Base-by-base conservation (phyloP, 768 basidiomycete genomes). In the Cyathus striatus region DNA sequence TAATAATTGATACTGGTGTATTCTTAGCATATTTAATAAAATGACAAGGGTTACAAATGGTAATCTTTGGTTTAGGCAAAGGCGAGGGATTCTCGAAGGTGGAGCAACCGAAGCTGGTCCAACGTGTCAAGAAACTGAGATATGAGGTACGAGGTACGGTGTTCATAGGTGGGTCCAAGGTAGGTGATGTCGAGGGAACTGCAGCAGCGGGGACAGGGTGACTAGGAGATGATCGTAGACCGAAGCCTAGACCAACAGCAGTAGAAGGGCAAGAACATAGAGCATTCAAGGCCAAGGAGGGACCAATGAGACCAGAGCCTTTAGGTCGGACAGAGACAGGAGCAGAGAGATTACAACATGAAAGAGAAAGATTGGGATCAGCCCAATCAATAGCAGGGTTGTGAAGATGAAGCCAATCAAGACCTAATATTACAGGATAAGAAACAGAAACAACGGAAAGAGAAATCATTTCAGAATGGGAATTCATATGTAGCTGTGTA, bases 301-400 rank as follows among this genome's bases (percentile, higher is more conserved):
- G 46, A 24, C 39, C 26, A 25, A 34, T 45, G 44, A 58, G 59
- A 59, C 59, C 43, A 37, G 34, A 56, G 55, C 61, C 57, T 59
- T 23, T 45, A 17, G 41, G 52, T n/a, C 25, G 53, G 40, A 47
- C 49, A 10, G 17, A 39, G 45, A 47, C 25, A 44, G 48, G 54
- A 33, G n/a, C 48, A 51, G 43, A 55, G 50, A 48, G 32, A 48
- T 53, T 43, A 44, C 58, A 60, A 54, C 60, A 58, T 21, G 46
- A 44, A 18, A 58, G 49, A 16, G 57, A 46, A 32, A 62, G 43
- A 23, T 51, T 23, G 2, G 49, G 43, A n/a, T 48, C 22, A 6
- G 43, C 41, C 64, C 65, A 69, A 46, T 69, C 60, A 27, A 68
- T 57, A 24, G 26, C 25, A 5, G 65, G 66, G 46, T 67, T 68